Evolutionary conservation across 2,329 filamentous ascomycete genomes (phyloP).

Genomic region (Aspergillus flavus): DNA sequence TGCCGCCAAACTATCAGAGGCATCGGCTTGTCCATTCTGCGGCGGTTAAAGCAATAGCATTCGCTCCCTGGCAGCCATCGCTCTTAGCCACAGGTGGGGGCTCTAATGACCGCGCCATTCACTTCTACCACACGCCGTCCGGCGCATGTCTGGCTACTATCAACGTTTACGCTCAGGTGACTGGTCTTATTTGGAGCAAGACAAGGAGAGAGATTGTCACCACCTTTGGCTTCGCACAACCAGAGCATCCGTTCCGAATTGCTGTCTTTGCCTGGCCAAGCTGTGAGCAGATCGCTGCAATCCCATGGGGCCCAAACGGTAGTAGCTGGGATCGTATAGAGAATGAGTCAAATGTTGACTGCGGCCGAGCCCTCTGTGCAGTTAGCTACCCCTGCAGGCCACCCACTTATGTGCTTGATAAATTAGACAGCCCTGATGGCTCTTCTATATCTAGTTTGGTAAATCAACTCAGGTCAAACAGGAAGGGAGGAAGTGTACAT

Average conservation of each 20-base stretch:
- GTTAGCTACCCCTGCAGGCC: constrained; percentile 76
- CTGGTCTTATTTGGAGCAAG: constrained; percentile 85
- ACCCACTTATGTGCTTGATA: constrained; percentile 31
- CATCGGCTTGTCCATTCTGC: constrained; percentile 79
- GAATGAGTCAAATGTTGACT: constrained; percentile 33
- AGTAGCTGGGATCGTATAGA: constrained; percentile 31
- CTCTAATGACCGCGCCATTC: constrained; percentile 91
- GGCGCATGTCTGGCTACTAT: constrained; percentile 87
- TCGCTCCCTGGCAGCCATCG: constrained; percentile 89
- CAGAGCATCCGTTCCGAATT: constrained; percentile 84
- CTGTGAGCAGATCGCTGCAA: constrained; percentile 79
- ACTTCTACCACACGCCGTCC: constrained; percentile 87
- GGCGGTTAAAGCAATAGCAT: constrained; percentile 94
- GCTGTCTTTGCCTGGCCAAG: constrained; percentile 95
- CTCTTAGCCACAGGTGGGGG: constrained; percentile 90
- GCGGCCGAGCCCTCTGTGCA: constrained; percentile 72
- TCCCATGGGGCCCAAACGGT: constrained; percentile 73
- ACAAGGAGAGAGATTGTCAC: constrained; percentile 85
- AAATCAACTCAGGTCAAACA: constrained; percentile 8
- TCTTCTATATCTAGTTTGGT: constrained; percentile 15
- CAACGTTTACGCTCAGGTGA: constrained; percentile 90
- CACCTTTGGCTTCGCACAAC: constrained; percentile 90
- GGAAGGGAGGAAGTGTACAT: constrained; percentile 6
- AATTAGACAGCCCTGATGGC: constrained; percentile 15
- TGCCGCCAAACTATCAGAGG: constrained; percentile 62